Percentiles rank a stretch among this genome's conserved stretches.
Evolutionary conservation across 768 basidiomycete genomes (phyloP).

Genomic region (Serendipita sp.): DNA sequence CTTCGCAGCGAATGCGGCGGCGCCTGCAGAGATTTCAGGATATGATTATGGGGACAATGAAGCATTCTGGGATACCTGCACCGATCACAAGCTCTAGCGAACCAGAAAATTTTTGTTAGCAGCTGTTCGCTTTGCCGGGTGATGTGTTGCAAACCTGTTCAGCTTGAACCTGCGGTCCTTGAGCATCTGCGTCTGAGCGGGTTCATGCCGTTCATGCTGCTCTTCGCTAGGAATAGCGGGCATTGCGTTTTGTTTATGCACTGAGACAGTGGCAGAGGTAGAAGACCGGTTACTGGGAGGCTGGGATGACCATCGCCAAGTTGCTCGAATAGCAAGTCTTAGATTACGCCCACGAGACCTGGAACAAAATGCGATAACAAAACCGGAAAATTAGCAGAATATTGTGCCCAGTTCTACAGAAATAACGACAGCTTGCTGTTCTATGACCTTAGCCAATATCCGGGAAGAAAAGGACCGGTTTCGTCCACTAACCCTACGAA

Average conservation of each 20-base stretch:
- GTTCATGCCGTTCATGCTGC: conserved; percentile 6
- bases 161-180: conserved; percentile 80
- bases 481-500: too few species aligned
- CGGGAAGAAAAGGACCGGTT: too few species aligned
- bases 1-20: conserved; percentile 74
- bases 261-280: background rate
- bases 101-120: conserved; percentile 6
- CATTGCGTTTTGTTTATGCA: background rate
- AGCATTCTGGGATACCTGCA: conserved; percentile 48
- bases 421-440: too few species aligned
- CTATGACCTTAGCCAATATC: too few species aligned
- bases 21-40: conserved; percentile 30
- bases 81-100: conserved; percentile 66
- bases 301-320: background rate
- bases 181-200: conserved; percentile 10
- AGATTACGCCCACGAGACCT: too few species aligned
- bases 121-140: conserved; percentile 11
- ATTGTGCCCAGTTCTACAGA: too few species aligned
- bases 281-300: background rate
- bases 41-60: background rate
- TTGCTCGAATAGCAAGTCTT: too few species aligned
- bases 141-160: conserved; percentile 41
- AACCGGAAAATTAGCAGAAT: too few species aligned
- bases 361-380: too few species aligned
- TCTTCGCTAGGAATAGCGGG: conserved; percentile 4